A percentile compares a stretch with the other conserved stretches of the same genome.
phyloP scores from a whole-genome alignment of 225 moss, liverwort and hornwort genomes.

The Bryoerythrophyllum caledonicum region DNA sequence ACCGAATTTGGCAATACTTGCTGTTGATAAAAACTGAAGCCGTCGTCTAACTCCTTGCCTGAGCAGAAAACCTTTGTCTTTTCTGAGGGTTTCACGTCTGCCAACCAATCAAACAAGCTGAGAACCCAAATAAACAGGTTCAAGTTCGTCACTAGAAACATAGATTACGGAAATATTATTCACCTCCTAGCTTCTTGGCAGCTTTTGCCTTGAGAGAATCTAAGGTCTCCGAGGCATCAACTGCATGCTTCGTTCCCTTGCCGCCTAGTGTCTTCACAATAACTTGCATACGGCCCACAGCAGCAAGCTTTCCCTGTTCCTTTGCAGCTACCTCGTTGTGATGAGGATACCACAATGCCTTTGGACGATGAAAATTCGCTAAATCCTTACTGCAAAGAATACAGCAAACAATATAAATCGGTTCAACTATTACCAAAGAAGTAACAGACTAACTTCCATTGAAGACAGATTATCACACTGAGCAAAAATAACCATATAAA shows the following conservation, averaged over 20 bases:
- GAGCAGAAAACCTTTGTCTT: slow-evolving; percentile 86
- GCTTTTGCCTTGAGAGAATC: slow-evolving; percentile 77
- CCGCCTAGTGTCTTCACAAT: slow-evolving; percentile 97
- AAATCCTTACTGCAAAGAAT: slow-evolving; percentile 85
- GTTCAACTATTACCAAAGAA: neutral
- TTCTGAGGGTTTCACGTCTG: slow-evolving; percentile 95
- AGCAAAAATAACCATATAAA: neutral
- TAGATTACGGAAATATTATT: slow-evolving; percentile 11
- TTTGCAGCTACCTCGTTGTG: slow-evolving; percentile 99
- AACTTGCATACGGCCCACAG: slow-evolving; percentile 88
- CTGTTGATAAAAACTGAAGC: slow-evolving; percentile 89
- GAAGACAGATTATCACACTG: neutral
- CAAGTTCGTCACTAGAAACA: slow-evolving; percentile 31
- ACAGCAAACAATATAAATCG: slow-evolving; percentile 8
- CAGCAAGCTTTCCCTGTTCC: slow-evolving; percentile 97
- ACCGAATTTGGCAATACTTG: slow-evolving; percentile 98
- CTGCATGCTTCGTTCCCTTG: slow-evolving; percentile 86
- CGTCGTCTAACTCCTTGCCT: slow-evolving; percentile 89
- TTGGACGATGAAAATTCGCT: slow-evolving; percentile 99
- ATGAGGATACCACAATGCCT: slow-evolving; percentile 99
- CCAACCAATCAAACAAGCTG: slow-evolving; percentile 33
- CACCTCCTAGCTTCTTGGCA: slow-evolving; percentile 97
- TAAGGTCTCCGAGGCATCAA: slow-evolving; percentile 94
- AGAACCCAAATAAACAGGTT: slow-evolving; percentile 7
- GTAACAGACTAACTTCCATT: neutral